Evolutionary conservation across 768 basidiomycete species (phyloP).

Genomic region (Hysterangium stoloniferum): DNA sequence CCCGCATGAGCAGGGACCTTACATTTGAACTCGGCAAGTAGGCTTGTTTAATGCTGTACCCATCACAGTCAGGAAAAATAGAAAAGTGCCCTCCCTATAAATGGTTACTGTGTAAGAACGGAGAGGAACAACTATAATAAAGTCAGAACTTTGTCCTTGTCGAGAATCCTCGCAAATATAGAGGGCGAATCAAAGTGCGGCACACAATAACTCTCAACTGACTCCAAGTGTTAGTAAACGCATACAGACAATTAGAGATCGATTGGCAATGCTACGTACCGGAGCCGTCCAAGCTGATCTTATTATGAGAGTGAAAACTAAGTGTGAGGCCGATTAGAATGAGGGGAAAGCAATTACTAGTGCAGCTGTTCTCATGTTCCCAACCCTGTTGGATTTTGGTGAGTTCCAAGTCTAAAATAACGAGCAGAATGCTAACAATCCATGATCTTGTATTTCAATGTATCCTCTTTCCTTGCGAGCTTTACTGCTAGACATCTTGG

Average conservation of each 20-base stretch:
- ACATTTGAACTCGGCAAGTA: slow-evolving; percentile 81
- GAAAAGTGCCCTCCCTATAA: slow-evolving; percentile 83
- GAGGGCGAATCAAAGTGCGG: slow-evolving; percentile 93
- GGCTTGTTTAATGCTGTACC: slow-evolving; percentile 72
- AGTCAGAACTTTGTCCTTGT: slow-evolving; percentile 58
- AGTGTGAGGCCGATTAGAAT: neutral
- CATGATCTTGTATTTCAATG: slow-evolving; percentile 72
- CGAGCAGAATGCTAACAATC: slow-evolving; percentile 45
- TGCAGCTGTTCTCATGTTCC: slow-evolving; percentile 78
- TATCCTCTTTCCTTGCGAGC: slow-evolving; percentile 41
- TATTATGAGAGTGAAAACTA: slow-evolving; percentile 1
- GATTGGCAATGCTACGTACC: slow-evolving; percentile 31
- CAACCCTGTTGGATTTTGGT: slow-evolving; percentile 46
- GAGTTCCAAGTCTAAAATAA: neutral
- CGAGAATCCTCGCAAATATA: slow-evolving; percentile 82
- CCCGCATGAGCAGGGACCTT: slow-evolving; percentile 15
- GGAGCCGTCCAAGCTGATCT: slow-evolving; percentile 76
- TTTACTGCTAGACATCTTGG: neutral
- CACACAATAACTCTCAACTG: slow-evolving; percentile 89
- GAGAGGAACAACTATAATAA: neutral
- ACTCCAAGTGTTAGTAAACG: neutral
- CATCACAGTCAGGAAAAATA: slow-evolving; percentile 55
- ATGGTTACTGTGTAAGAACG: neutral
- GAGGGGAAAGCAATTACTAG: slow-evolving; percentile 33
- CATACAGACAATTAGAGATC: neutral